Evolutionary conservation across 805 yeast species (phyloP), one percentile per base, ranked within the genome.

Genomic region (Cyberlindnera euphorbiiphila): DNA sequence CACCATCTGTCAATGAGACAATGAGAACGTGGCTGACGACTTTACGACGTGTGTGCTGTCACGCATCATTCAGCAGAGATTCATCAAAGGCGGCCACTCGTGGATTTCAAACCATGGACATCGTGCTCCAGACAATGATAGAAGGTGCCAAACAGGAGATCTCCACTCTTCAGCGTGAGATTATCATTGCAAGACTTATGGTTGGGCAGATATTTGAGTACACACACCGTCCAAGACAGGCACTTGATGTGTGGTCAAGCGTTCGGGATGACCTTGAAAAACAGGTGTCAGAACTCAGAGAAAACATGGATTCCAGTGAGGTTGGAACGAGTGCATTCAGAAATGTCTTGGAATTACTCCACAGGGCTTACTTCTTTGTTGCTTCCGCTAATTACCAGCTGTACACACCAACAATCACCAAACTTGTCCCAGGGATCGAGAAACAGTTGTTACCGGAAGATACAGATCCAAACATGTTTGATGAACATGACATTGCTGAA

Each of bases 21-120:
- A 72, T 85, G 79, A 67, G 84, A 34, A 64, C 64, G 9, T 86
- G 95, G 93, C 62, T 91, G 7, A 65, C 69, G 6, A 66, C 72
- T 32, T 61, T 91, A 20, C 67, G 98, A 23, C 87, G 85, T 51
- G 69, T 85, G 0, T 91, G 97, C 50, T 85, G 93, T 42, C 94
- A 86, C 61, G 86, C 95, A 1, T 76, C 74, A 50, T 33, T 59
- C 45, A 44, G 60, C 50, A 25, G 56, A 16, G 46, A 36, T 9
- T 21, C 37, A 9, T 15, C 22, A 3, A 31, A 18, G 10, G 29
- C 35, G 5, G 14, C 31, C 9, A 9, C 42, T 1, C 17, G 32
- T 3, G 44, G 41, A 8, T 13, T 43, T 65, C 63, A 72, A 36
- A 73, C 85, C 0, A 66, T 91, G 45, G 83, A 76, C 39, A 82